Evolutionary conservation across 2,329 filamentous ascomycete species (phyloP).

Genomic region (Epichloe sibirici): DNA sequence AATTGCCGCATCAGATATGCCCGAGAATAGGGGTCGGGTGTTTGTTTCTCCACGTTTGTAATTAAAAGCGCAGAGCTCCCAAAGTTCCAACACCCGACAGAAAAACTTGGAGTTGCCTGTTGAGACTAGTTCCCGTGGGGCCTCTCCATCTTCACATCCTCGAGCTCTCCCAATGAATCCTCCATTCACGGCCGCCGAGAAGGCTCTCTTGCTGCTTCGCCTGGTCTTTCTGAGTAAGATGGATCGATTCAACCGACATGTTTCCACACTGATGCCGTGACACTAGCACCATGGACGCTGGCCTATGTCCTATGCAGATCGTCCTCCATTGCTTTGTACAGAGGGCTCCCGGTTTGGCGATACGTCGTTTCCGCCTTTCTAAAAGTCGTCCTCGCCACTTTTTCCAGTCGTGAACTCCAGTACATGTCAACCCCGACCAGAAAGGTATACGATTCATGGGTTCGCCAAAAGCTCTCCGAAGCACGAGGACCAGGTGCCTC

Average conservation of each 20-base stretch:
- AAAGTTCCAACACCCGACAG: neutral
- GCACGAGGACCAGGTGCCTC: neutral
- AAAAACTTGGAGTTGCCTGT: neutral
- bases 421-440: conserved; percentile 4
- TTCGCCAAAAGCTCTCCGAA: neutral
- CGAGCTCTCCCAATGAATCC: neutral
- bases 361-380: conserved; percentile 3
- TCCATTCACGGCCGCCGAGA: neutral
- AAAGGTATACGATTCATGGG: conserved; percentile 3
- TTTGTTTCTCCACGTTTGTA: neutral
- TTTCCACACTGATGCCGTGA: neutral
- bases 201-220: neutral
- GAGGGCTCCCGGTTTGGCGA: neutral
- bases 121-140: neutral
- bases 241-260: too few species aligned
- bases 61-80: neutral
- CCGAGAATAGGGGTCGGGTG: too few species aligned
- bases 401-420: conserved; percentile 5
- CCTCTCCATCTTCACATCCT: too few species aligned
- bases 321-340: neutral
- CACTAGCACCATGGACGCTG: neutral
- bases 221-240: neutral
- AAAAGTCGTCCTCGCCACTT: conserved; percentile 1
- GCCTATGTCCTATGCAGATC: neutral
- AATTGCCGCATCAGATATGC: too few species aligned